These are phyloP conservation scores for Phyllosticta paracitricarpa DNA, from an alignment of 2,329 filamentous ascomycete species.

Conservation along the genomic window DNA sequence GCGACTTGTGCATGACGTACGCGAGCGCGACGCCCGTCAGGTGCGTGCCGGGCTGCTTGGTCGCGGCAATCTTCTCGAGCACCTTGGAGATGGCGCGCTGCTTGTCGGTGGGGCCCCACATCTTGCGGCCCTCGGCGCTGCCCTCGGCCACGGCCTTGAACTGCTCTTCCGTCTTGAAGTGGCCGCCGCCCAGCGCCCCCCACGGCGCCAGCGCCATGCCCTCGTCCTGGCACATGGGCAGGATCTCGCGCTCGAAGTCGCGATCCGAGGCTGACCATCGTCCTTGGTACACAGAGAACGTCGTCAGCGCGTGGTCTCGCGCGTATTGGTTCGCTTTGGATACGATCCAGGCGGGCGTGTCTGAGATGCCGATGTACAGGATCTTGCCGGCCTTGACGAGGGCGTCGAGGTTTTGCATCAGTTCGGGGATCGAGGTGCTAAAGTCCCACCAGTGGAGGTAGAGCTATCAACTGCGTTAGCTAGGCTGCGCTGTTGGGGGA, in stretches of 20 bases:
- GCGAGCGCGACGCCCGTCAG: constrained; percentile 57
- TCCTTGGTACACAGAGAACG: constrained; percentile 32
- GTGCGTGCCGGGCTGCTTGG: constrained; percentile 38
- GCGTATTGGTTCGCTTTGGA: constrained; percentile 23
- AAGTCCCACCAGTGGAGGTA: constrained; percentile 34
- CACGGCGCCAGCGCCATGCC: constrained; percentile 43
- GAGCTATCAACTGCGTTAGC: constrained; percentile 11
- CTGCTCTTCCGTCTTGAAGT: constrained; percentile 35
- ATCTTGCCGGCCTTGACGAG: constrained; percentile 33
- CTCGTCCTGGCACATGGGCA: constrained; percentile 34
- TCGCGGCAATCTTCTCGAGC: constrained; percentile 49
- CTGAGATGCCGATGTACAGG: constrained; percentile 35
- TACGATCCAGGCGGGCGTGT: constrained; percentile 34
- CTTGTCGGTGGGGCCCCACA: constrained; percentile 31
- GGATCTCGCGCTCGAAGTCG: constrained; percentile 37
- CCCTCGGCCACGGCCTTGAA: constrained; percentile 25
- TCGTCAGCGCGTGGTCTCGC: constrained; percentile 29
- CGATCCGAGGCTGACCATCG: constrained; percentile 33
- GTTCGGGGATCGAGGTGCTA: constrained; percentile 32
- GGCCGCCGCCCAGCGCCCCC: constrained; percentile 38
- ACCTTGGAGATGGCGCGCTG: constrained; percentile 45
- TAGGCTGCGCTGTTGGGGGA: background rate
- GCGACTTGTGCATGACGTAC: constrained; percentile 62
- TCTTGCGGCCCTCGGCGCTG: constrained; percentile 34
- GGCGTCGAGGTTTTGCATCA: constrained; percentile 35